Conservation (phyloP, 1,284 basidiomycete species). For the Apiotrichum gamsii region DNA sequence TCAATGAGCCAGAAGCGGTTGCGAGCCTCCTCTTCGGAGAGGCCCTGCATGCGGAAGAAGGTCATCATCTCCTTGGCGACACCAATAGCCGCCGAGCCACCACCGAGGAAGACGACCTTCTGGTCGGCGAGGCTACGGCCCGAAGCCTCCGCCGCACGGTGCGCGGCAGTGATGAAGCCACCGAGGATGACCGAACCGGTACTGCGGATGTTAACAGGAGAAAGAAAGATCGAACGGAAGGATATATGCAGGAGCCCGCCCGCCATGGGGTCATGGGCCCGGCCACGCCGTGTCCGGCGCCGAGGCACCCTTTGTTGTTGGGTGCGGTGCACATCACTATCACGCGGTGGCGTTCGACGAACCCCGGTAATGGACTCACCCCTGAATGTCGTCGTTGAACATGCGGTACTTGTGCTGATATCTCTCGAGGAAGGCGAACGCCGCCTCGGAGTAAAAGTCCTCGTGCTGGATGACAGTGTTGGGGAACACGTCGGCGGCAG, state of each 20-base stretch:
- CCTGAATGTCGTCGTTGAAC: constrained; percentile 86
- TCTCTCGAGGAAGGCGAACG: constrained; percentile 70
- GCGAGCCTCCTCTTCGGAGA: constrained; percentile 71
- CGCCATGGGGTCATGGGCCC: neutral
- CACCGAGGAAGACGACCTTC: constrained; percentile 73
- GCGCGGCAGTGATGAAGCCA: constrained; percentile 83
- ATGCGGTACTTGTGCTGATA: constrained; percentile 69
- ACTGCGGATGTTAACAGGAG: constrained; percentile 53
- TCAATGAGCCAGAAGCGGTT: constrained; percentile 76
- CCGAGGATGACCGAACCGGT: constrained; percentile 87
- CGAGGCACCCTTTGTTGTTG: neutral
- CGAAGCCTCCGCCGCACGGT: constrained; percentile 65
- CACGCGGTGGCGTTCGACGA: neutral
- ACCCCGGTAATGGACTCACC: too few relatives aligned
- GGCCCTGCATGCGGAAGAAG: constrained; percentile 72
- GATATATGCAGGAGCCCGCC: too few relatives aligned
- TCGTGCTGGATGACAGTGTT: constrained; percentile 84
- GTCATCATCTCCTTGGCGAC: constrained; percentile 82
- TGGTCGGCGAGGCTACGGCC: constrained; percentile 66
- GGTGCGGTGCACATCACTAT: neutral
- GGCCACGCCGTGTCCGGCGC: neutral
- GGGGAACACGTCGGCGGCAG: constrained; percentile 67
- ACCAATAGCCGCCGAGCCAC: constrained; percentile 49
- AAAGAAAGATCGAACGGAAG: too few relatives aligned
- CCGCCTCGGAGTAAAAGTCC: constrained; percentile 81